Evolutionary conservation across 495 filamentous ascomycete species (phyloP).

Genomic region (Pyrenula aspistea): DNA sequence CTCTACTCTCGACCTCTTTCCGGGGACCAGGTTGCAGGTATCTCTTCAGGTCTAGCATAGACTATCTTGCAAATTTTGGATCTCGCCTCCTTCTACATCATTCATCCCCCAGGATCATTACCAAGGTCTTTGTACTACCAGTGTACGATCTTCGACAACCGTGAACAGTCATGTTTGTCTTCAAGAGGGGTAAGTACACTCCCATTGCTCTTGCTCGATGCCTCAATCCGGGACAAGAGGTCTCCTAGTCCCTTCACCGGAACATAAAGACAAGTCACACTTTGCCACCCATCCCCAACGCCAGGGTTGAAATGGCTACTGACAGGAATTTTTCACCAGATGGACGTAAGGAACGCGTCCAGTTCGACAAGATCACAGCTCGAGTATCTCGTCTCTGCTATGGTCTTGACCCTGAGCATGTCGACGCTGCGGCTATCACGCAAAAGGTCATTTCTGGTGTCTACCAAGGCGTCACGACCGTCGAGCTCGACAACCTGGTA

Average conservation of each 20-base stretch:
- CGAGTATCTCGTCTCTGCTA: constrained; percentile 96
- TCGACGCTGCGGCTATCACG: constrained; percentile 95
- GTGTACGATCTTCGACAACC: too few species aligned
- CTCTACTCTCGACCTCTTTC: neutral
- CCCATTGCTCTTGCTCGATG: constrained; percentile 1
- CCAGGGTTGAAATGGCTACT: constrained; percentile 13
- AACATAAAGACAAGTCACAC: neutral
- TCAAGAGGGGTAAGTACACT: constrained; percentile 51
- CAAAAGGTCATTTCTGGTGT: constrained; percentile 99
- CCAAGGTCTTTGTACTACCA: too few species aligned
- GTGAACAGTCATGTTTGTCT: constrained; percentile 54
- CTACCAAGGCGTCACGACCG: constrained; percentile 93
- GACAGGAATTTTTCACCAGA: constrained; percentile 39
- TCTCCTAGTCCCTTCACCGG: neutral
- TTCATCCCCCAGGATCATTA: too few species aligned
- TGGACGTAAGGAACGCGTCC: constrained; percentile 98
- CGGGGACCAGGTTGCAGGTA: neutral
- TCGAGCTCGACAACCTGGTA: constrained; percentile 94
- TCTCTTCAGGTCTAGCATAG: neutral
- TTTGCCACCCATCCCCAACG: constrained; percentile 16
- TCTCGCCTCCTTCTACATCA: too few species aligned
- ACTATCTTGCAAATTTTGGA: too few species aligned
- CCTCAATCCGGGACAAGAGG: neutral
- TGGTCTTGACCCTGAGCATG: constrained; percentile 88
- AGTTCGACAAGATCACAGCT: constrained; percentile 99